A percentile compares a stretch with the other conserved stretches of the same genome.
phyloP scores from a whole-genome alignment of 768 basidiomycete genomes.

The Leccinum disarticulatum region DNA sequence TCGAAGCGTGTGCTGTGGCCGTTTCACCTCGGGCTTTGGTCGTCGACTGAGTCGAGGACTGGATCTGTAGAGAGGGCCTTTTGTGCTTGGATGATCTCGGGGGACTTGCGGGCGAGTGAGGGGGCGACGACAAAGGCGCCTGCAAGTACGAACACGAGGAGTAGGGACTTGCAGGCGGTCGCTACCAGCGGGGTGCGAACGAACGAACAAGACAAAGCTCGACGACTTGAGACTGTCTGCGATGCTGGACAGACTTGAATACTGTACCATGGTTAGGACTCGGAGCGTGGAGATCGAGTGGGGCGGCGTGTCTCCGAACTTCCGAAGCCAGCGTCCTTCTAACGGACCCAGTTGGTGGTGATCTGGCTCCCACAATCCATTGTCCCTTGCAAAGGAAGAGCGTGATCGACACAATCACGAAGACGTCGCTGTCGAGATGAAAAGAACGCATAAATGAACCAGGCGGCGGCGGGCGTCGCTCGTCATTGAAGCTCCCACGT shows the following conservation, averaged over 20 bases:
- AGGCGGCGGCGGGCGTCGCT: too few relatives aligned
- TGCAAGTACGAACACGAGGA: slow-evolving; percentile 62
- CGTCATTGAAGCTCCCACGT: too few relatives aligned
- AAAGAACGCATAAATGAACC: too few relatives aligned
- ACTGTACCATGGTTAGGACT: too few relatives aligned
- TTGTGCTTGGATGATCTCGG: slow-evolving; percentile 50
- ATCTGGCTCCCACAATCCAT: too few relatives aligned
- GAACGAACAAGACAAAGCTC: neutral
- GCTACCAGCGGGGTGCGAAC: slow-evolving; percentile 35
- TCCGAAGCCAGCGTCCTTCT: too few relatives aligned
- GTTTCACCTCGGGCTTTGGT: slow-evolving; percentile 50
- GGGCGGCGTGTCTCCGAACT: neutral
- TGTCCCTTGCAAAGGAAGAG: too few relatives aligned
- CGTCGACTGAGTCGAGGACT: slow-evolving; percentile 25
- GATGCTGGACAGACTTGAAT: slow-evolving; percentile 50
- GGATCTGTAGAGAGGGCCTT: slow-evolving; percentile 12
- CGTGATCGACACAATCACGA: too few relatives aligned
- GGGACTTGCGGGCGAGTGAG: slow-evolving; percentile 47
- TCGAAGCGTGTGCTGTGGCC: slow-evolving; percentile 81
- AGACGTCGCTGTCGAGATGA: too few relatives aligned
- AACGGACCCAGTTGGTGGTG: too few relatives aligned
- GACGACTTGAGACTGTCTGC: slow-evolving; percentile 67
- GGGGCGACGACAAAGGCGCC: slow-evolving; percentile 64
- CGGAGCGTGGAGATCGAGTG: too few relatives aligned
- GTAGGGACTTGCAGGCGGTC: slow-evolving; percentile 70